Conservation (phyloP, 2,329 filamentous ascomycete species). For the Acarospora socialis region DNA sequence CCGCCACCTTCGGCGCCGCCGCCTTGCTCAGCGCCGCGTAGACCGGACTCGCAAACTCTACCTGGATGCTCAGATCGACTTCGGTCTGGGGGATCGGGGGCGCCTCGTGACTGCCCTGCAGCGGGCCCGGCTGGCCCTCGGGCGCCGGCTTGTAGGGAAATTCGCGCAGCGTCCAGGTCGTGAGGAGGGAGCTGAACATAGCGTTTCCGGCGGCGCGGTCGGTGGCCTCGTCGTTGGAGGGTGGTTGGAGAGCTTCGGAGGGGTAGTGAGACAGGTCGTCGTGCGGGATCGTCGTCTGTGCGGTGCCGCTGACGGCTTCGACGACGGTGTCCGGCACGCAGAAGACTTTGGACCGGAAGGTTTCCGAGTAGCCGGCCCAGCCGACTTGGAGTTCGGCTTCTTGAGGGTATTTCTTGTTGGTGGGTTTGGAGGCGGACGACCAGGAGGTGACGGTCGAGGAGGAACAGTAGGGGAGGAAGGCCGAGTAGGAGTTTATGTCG, state of each 20-base stretch:
- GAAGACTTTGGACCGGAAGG: conserved; percentile 64
- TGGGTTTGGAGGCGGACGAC: conserved; percentile 39
- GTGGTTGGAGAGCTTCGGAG: conserved; percentile 22
- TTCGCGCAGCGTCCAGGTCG: conserved; percentile 51
- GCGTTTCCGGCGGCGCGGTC: conserved; percentile 20
- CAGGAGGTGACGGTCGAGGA: conserved; percentile 63
- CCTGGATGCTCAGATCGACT: conserved; percentile 63
- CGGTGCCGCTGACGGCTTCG: conserved; percentile 58
- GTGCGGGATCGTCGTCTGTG: conserved; percentile 29
- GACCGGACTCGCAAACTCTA: conserved; percentile 76
- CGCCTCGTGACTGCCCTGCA: conserved; percentile 15
- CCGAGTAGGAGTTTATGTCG: conserved; percentile 69
- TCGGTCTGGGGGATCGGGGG: conserved; percentile 41
- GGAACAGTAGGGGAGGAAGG: conserved; percentile 86
- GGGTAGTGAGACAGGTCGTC: conserved; percentile 28
- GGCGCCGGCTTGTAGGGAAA: conserved; percentile 33
- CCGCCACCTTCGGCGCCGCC: conserved; percentile 70
- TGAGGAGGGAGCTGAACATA: conserved; percentile 55
- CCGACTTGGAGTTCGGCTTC: conserved; percentile 70
- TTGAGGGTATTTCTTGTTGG: conserved; percentile 38
- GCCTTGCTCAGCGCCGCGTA: conserved; percentile 70
- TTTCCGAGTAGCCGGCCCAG: conserved; percentile 71
- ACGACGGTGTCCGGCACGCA: conserved; percentile 61
- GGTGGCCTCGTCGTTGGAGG: conserved; percentile 24
- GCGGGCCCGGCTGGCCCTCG: conserved; percentile 29